A percentile compares a stretch with the other conserved stretches of the same genome.
phyloP scores from a whole-genome alignment of 2,329 filamentous ascomycete species.

The Drechmeria coniospora region DNA sequence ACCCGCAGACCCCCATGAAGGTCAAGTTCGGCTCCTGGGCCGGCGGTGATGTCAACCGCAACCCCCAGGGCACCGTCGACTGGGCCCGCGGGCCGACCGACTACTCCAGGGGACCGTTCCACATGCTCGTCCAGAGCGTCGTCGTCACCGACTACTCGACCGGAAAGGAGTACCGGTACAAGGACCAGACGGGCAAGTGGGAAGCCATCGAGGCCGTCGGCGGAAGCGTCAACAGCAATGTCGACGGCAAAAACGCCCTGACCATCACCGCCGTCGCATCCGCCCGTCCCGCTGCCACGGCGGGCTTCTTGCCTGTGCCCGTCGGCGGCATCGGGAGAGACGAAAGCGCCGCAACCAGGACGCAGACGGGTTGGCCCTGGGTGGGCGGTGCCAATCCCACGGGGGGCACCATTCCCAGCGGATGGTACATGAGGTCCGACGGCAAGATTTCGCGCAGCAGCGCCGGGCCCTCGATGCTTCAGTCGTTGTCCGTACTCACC shows the following conservation, averaged over 20 bases:
- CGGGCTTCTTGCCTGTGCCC: slow-evolving; percentile 49
- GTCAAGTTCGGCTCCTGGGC: slow-evolving; percentile 87
- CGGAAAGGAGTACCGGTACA: slow-evolving; percentile 70
- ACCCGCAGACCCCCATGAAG: slow-evolving; percentile 91
- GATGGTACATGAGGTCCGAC: slow-evolving; percentile 64
- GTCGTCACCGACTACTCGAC: slow-evolving; percentile 84
- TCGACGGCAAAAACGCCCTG: slow-evolving; percentile 31
- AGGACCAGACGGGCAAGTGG: slow-evolving; percentile 64
- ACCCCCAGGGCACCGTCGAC: slow-evolving; percentile 65
- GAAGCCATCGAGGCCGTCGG: slow-evolving; percentile 67
- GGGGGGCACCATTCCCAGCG: slow-evolving; percentile 49
- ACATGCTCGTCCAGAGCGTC: slow-evolving; percentile 67
- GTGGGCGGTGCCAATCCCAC: slow-evolving; percentile 38
- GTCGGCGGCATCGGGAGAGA: slow-evolving; percentile 51
- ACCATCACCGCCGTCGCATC: slow-evolving; percentile 42
- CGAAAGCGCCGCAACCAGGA: slow-evolving; percentile 33
- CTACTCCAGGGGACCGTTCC: slow-evolving; percentile 70
- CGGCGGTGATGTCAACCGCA: slow-evolving; percentile 63
- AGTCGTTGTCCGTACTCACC: slow-evolving; percentile 7
- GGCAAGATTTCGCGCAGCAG: slow-evolving; percentile 63
- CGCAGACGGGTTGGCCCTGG: slow-evolving; percentile 55
- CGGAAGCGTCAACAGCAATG: slow-evolving; percentile 58
- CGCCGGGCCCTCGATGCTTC: slow-evolving; percentile 22
- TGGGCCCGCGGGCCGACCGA: slow-evolving; percentile 83
- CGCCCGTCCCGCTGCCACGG: slow-evolving; percentile 46